phyloP scores from a whole-genome alignment of 2,329 filamentous ascomycete genomes.

The Penicillium sp. region DNA sequence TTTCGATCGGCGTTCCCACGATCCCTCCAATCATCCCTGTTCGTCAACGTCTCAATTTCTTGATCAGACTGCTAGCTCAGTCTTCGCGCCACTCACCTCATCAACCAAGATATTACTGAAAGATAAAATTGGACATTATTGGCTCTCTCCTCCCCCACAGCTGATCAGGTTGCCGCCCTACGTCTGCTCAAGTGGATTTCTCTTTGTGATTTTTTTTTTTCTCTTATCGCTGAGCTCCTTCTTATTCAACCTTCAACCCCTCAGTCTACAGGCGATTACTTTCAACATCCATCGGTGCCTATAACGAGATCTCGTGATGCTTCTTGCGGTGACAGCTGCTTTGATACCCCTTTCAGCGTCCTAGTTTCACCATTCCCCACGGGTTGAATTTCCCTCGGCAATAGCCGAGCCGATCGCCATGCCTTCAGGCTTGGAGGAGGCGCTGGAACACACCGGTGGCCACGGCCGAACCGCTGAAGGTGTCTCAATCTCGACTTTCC shows the following conservation, averaged over 20 bases:
- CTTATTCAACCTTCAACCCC: not conserved
- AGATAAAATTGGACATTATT: not conserved
- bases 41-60: constrained; percentile 12
- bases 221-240: not conserved
- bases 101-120: constrained; percentile 15
- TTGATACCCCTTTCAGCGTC: not conserved
- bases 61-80: constrained; percentile 14
- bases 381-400: not conserved
- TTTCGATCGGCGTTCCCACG: constrained; percentile 26
- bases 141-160: constrained; percentile 11
- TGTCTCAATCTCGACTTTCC: constrained; percentile 51
- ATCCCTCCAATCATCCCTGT: constrained; percentile 30
- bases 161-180: constrained; percentile 18
- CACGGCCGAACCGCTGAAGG: constrained; percentile 37
- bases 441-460: constrained; percentile 37
- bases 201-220: not conserved
- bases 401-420: constrained; percentile 18
- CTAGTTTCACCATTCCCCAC: not conserved
- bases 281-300: not conserved
- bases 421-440: constrained; percentile 31
- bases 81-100: constrained; percentile 31
- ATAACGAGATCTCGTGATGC: not conserved
- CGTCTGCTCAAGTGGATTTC: constrained; percentile 1
- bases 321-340: not conserved
- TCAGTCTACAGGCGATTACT: not conserved